Percentiles rank a stretch among this genome's conserved stretches.
Evolutionary conservation across 805 yeast species (phyloP).

Genomic region (Saccharomycopsis capsularis): DNA sequence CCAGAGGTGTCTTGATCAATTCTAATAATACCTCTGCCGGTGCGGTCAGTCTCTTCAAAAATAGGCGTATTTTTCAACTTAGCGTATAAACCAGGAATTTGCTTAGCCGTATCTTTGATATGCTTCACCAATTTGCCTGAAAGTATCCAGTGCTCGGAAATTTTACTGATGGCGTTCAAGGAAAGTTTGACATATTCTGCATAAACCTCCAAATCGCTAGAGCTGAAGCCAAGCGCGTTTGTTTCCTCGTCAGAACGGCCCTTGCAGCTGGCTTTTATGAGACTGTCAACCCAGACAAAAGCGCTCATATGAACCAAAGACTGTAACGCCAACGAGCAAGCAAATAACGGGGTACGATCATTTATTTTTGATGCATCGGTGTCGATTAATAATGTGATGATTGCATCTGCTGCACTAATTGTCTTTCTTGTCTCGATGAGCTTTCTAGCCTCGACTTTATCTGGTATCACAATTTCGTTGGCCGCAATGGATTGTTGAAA

Average conservation of each 20-base stretch:
- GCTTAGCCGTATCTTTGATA: conserved; percentile 39
- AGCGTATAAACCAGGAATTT: conserved; percentile 36
- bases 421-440: conserved; percentile 48
- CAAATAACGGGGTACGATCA: conserved; percentile 44
- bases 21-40: neutral
- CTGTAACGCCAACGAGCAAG: conserved; percentile 48
- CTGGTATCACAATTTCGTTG: conserved; percentile 29
- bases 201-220: conserved; percentile 36
- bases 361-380: conserved; percentile 38
- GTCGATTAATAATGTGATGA: conserved; percentile 40
- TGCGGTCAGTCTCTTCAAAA: too few species aligned
- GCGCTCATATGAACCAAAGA: conserved; percentile 47
- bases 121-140: conserved; percentile 42
- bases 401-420: conserved; percentile 46
- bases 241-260: conserved; percentile 21
- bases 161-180: conserved; percentile 41
- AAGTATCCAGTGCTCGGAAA: conserved; percentile 45
- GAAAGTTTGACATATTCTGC: conserved; percentile 45
- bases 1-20: neutral
- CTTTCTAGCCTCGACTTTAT: conserved; percentile 36
- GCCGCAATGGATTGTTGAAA: conserved; percentile 16
- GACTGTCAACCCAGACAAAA: conserved; percentile 42
- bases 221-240: conserved; percentile 23
- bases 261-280: conserved; percentile 25
- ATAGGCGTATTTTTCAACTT: conserved; percentile 34